Evolutionary conservation across 495 filamentous ascomycete genomes (phyloP).

Genomic region (Lasiosphaeriaceae sp.): DNA sequence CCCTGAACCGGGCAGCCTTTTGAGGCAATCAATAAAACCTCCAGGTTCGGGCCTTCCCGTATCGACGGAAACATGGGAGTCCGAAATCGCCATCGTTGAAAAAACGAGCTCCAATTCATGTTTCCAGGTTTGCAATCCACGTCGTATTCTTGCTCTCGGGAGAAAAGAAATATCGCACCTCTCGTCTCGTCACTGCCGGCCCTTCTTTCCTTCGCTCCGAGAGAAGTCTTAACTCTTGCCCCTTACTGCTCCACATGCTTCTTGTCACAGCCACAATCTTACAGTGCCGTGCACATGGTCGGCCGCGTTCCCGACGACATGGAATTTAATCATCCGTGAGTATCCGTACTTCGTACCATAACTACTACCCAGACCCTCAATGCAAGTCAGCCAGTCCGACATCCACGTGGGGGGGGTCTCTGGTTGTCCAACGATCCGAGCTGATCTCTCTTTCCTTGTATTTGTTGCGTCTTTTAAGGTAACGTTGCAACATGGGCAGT

Average conservation of each 20-base stretch:
- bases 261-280: neutral
- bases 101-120: neutral
- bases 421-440: too few relatives aligned
- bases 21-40: neutral
- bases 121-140: neutral
- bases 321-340: neutral
- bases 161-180: neutral
- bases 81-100: neutral
- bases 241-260: neutral
- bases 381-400: constrained; percentile 3
- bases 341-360: too few relatives aligned
- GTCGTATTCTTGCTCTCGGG: neutral
- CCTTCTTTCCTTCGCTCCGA: constrained; percentile 1
- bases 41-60: neutral
- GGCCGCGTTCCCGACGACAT: too few relatives aligned
- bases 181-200: constrained; percentile 1
- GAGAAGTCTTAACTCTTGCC: neutral
- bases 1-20: neutral
- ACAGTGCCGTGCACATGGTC: too few relatives aligned
- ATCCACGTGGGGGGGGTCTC: constrained; percentile 1
- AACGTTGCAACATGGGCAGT: too few relatives aligned
- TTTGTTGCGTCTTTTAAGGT: too few relatives aligned
- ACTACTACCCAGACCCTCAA: neutral
- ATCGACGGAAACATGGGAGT: neutral
- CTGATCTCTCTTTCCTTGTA: too few relatives aligned